Percentiles rank a stretch among this genome's conserved stretches.
These are phyloP conservation scores for Podila epigama DNA, from an alignment of 192 early-diverging fungal species.

Conservation along the genomic window DNA sequence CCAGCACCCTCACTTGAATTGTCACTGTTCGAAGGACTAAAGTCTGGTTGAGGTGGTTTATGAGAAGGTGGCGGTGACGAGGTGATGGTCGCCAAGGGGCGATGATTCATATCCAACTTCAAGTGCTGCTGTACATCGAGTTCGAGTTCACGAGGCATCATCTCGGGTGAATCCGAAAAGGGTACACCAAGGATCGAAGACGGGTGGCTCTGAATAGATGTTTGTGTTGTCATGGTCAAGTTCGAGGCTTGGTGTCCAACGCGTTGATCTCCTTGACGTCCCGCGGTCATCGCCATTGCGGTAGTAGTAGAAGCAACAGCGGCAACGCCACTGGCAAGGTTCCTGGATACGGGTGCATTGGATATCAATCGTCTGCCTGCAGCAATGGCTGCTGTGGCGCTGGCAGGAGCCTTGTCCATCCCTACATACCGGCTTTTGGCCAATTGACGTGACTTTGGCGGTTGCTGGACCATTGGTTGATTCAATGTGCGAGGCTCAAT, in stretches of 20 bases:
- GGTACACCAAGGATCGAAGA: constrained; percentile 12
- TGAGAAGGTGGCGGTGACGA: not conserved
- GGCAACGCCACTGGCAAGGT: too few species aligned
- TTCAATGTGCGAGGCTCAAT: not conserved
- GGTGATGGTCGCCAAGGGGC: too few species aligned
- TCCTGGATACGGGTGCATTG: too few species aligned
- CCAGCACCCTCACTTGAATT: not conserved
- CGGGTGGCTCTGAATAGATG: constrained; percentile 22
- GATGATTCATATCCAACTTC: not conserved
- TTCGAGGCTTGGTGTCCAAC: not conserved
- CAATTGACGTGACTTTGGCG: not conserved
- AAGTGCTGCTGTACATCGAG: not conserved
- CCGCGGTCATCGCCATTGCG: too few species aligned
- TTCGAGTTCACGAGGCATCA: not conserved
- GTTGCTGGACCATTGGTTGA: not conserved
- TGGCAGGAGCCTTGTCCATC: too few species aligned
- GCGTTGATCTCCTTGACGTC: not conserved
- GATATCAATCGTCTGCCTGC: too few species aligned
- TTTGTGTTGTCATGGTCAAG: not conserved
- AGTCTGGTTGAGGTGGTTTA: not conserved
- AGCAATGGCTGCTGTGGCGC: too few species aligned
- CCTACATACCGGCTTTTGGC: not conserved
- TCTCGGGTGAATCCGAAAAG: constrained; percentile 15
- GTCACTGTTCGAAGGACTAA: not conserved
- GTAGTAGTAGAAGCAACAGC: too few species aligned